phyloP scores from a whole-genome alignment of 108 stramenopile genomes.

The Pseudonitzschia multiseries region DNA sequence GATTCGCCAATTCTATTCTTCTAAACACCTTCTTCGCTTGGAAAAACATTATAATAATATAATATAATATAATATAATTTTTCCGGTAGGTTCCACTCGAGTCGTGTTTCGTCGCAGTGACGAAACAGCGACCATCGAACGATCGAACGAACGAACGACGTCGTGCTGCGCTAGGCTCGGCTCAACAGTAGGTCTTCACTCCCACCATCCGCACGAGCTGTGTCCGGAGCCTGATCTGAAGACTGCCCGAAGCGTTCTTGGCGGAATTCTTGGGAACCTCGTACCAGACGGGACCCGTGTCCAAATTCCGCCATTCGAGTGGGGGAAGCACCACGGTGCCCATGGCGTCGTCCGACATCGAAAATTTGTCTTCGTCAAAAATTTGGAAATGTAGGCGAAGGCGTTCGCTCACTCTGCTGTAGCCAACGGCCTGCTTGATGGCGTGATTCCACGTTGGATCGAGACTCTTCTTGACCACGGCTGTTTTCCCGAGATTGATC shows the following conservation, averaged over 20 bases:
- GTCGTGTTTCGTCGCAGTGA: no score
- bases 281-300: neutral
- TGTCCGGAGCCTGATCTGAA: slow-evolving; percentile 6
- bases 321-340: slow-evolving; percentile 6
- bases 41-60: no score
- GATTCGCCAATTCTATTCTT: no score
- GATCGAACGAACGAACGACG: no score
- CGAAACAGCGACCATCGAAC: no score
- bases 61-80: no score
- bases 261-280: slow-evolving; percentile 16
- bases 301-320: neutral
- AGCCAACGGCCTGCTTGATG: neutral
- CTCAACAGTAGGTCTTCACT: neutral
- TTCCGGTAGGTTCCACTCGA: no score
- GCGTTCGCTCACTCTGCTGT: neutral
- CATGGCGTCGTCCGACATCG: neutral
- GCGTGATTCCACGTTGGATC: neutral
- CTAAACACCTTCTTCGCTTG: no score
- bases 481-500: neutral
- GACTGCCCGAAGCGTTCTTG: slow-evolving; percentile 1
- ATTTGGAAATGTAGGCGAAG: neutral
- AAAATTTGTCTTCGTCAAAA: slow-evolving; percentile 14
- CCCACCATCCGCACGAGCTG: slow-evolving; percentile 3
- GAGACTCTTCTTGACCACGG: slow-evolving; percentile 1
- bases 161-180: no score